These are phyloP conservation scores for Theobroma cacao DNA, from an alignment of 345 rosid genomes.

Conservation along the genomic window DNA sequence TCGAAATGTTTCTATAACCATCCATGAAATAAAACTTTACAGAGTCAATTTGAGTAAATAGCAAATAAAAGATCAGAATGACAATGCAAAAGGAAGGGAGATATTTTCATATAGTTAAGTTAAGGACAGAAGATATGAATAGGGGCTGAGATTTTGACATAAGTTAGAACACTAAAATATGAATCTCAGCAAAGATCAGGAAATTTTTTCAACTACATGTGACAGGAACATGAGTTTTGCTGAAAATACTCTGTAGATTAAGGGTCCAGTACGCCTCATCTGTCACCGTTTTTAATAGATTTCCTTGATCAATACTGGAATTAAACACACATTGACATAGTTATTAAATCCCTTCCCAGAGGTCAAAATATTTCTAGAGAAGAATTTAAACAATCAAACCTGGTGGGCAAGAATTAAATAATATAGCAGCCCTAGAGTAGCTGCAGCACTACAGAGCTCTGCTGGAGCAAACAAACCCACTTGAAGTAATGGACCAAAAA, in stretches of 20 bases:
- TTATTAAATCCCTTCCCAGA: neutral
- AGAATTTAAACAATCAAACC: conserved; percentile 26
- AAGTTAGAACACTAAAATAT: neutral
- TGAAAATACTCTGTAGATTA: no score
- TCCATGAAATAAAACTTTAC: neutral
- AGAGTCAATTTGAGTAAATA: neutral
- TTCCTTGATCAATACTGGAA: neutral
- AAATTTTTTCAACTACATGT: no score
- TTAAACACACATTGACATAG: neutral
- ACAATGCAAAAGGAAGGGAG: neutral
- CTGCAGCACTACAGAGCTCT: conserved; percentile 70
- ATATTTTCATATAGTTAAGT: neutral
- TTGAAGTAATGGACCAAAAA: conserved; percentile 52
- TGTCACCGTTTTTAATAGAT: neutral
- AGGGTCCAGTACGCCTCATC: neutral
- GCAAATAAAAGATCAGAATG: neutral
- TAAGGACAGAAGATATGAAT: neutral
- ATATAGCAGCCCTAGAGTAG: conserved; percentile 47
- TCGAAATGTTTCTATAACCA: conserved; percentile 47
- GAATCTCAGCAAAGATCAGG: neutral
- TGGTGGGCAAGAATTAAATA: conserved; percentile 52
- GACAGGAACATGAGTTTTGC: neutral
- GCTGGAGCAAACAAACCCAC: conserved; percentile 62
- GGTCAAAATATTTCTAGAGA: neutral
- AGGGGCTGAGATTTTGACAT: neutral